phyloP scores from a whole-genome alignment of 495 filamentous ascomycete genomes.

The Umbilicaria muhlenbergii region DNA sequence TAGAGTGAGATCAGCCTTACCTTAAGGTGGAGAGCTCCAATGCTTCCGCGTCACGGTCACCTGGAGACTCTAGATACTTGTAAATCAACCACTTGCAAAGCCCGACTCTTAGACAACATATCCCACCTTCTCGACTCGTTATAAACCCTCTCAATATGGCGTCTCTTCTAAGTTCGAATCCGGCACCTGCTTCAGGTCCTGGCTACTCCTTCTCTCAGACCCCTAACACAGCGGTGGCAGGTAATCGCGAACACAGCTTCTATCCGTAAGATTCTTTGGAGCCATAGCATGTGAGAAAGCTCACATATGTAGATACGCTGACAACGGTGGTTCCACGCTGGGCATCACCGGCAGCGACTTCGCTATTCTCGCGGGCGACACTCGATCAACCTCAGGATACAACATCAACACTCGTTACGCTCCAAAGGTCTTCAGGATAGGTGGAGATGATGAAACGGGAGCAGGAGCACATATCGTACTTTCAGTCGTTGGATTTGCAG shows the following conservation, averaged over 20 bases:
- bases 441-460: slow-evolving; percentile 70
- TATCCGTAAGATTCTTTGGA: slow-evolving; percentile 55
- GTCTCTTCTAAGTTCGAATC: slow-evolving; percentile 26
- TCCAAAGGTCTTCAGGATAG: slow-evolving; percentile 94
- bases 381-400: slow-evolving; percentile 85
- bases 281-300: background rate
- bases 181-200: slow-evolving; percentile 24
- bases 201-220: slow-evolving; percentile 47
- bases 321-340: slow-evolving; percentile 93
- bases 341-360: slow-evolving; percentile 91
- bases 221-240: slow-evolving; percentile 25
- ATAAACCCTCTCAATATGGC: slow-evolving; percentile 20
- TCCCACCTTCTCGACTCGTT: too few species aligned
- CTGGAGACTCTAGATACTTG: too few species aligned
- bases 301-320: slow-evolving; percentile 60
- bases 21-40: too few species aligned
- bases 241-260: slow-evolving; percentile 63
- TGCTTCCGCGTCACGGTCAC: too few species aligned
- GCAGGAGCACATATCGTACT: slow-evolving; percentile 72
- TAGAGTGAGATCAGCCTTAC: too few species aligned
- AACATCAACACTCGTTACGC: slow-evolving; percentile 93
- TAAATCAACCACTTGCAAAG: too few species aligned
- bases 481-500: slow-evolving; percentile 89
- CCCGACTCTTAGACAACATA: too few species aligned
- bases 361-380: slow-evolving; percentile 91